Percentiles rank a stretch among this genome's conserved stretches.
Evolutionary conservation across 768 basidiomycete species (phyloP).

Genomic region (Lentinula sp.): DNA sequence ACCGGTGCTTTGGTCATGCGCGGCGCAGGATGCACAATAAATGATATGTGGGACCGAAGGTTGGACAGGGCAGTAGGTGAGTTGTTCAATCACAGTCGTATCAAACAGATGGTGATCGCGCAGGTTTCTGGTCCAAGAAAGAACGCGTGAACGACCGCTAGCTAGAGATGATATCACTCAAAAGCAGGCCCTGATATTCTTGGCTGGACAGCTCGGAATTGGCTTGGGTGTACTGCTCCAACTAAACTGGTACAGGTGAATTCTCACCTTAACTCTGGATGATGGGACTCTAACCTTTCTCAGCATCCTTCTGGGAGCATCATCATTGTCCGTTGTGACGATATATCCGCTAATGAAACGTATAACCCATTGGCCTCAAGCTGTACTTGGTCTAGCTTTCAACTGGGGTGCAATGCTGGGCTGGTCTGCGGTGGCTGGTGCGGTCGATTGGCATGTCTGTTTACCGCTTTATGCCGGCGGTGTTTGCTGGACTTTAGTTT

Average conservation of each 20-base stretch:
- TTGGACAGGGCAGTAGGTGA: constrained; percentile 89
- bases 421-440: constrained; percentile 88
- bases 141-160: constrained; percentile 85
- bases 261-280: neutral
- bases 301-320: constrained; percentile 89
- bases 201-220: constrained; percentile 73
- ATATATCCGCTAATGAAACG: constrained; percentile 98
- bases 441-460: constrained; percentile 76
- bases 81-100: constrained; percentile 11
- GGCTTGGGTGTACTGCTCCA: constrained; percentile 86
- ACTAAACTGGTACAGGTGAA: constrained; percentile 91
- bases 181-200: constrained; percentile 72
- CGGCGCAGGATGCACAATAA: constrained; percentile 97
- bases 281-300: neutral
- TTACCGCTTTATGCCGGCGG: constrained; percentile 88
- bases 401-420: constrained; percentile 97
- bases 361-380: constrained; percentile 94
- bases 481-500: constrained; percentile 90
- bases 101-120: neutral
- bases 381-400: constrained; percentile 92
- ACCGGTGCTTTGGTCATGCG: constrained; percentile 93
- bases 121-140: constrained; percentile 37
- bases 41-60: constrained; percentile 96
- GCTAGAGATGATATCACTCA: constrained; percentile 77
- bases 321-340: constrained; percentile 81